These are phyloP conservation scores for Fagus sylvatica DNA, from an alignment of 306 rosid genomes.

Conservation along the genomic window DNA sequence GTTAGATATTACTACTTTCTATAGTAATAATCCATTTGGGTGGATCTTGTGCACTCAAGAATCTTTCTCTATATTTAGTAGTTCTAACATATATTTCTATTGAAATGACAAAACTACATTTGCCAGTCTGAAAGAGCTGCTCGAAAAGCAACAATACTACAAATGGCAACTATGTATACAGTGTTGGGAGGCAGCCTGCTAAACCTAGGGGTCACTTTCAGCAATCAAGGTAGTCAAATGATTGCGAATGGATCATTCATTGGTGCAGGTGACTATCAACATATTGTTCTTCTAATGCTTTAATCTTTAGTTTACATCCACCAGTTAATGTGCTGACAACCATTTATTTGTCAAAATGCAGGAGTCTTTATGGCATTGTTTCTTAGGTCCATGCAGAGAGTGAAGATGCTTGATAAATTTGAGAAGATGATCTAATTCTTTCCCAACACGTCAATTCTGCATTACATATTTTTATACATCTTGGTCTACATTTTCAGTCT, in stretches of 20 bases:
- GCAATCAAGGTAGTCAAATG: constrained; percentile 69
- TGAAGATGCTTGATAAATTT: constrained; percentile 67
- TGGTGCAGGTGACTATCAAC: constrained; percentile 68
- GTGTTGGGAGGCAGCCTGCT: constrained; percentile 84
- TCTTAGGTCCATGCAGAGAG: constrained; percentile 72
- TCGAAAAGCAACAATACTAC: constrained; percentile 72
- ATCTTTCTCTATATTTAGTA: background rate
- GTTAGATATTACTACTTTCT: background rate
- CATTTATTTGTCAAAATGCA: constrained; percentile 36
- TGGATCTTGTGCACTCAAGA: background rate
- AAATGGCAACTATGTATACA: constrained; percentile 81
- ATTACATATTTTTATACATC: constrained; percentile 4
- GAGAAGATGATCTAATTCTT: constrained; percentile 67
- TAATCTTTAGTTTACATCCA: background rate
- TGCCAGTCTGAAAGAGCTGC: constrained; percentile 94
- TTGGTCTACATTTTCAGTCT: background rate
- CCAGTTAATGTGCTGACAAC: constrained; percentile 8
- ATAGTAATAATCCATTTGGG: background rate
- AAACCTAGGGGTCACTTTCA: constrained; percentile 71
- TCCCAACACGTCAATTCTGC: constrained; percentile 26
- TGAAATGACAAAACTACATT: constrained; percentile 13
- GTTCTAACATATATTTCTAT: background rate
- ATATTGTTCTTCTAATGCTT: constrained; percentile 1
- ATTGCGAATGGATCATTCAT: constrained; percentile 82
- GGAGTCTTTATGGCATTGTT: constrained; percentile 61